Base-by-base conservation (phyloP, 345 rosid species). In the Arabis hirsuta region DNA sequence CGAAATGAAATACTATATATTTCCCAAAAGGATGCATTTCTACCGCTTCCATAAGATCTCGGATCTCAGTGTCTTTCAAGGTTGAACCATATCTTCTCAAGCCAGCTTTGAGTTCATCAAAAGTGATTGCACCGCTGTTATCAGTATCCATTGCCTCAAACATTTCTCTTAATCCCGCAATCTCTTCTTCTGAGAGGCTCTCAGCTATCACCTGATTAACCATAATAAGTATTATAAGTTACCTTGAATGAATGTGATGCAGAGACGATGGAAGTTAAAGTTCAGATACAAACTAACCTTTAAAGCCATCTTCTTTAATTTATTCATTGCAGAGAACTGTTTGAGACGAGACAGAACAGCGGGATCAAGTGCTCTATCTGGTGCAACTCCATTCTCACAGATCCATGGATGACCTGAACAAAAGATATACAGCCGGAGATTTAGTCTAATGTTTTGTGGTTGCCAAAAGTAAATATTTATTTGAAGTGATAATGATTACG, bases 1-100 rank as follows among this genome's bases (percentile, higher is more conserved):
- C 9, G 0, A 39, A 2, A 55, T 27, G 31, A 58, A 22, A 7
- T 39, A 20, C 5, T 19, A n/a, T 27, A 58, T 12, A 50, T n/a
- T 11, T 41, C 61, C 19, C n/a, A 54, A 8, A 14, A 13, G 22
- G 13, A 68, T 50, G 46, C 32, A 62, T 27, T 74, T 82, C 71
- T 86, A 95, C 99, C 55, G 99, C 99, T 78, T 90, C 96, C 99
- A 95, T 95, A 61, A 95, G 99, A 83, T 90, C 92, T 67, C 87
- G 85, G 55, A 95, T 95, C 87, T 95, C 99, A 2, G 85, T 82
- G 65, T 95, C 99, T 80, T 95, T 86, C 86, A 95, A 69, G 16
- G 99, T 95, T 38, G 99, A 88, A 48, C 99, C 99, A 69, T 91
- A 91, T 88, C 88, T 87, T 90, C 90, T 79, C 58, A 95, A 78